Base-by-base conservation (phyloP, 140 eudicot species). In the Erigeron philadelphicus region DNA sequence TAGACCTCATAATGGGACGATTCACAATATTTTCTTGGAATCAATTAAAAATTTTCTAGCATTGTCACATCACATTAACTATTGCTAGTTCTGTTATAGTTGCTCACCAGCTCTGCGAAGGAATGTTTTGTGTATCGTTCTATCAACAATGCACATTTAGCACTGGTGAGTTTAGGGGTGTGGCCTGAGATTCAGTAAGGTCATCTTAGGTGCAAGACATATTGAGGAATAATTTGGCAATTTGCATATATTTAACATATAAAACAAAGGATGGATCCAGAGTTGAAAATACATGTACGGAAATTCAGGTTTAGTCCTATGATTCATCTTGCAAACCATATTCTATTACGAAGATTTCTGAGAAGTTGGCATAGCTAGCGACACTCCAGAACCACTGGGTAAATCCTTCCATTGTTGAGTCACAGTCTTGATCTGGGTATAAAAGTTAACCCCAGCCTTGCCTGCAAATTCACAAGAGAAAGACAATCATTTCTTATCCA, bases 401-500 rank as follows among this genome's bases (percentile, higher is more conserved):
- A 82, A 82, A 82, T 91, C 96, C 87, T 91, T 91, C 96, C 95
- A 88, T 71, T 91, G 95, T 66, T 91, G 92, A 46, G 96, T 85
- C 66, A 88, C 95, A 1, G 96, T 88, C 83, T 88, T 91, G 41
- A 91, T 85, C 81, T 91, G 92, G 7, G 97, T 91, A 77, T 61
- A 91, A 56, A 86, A 91, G 64, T 91, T 85, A 68, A 91, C 91
- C 68, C 97, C 97, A 16, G 96, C 96, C 80, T 88, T 91, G 74
- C 96, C 97, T 88, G 84, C 68, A 76, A 44, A 64, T 59, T 58
- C 55, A 56, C 25, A 46, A 65, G 11, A 16, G 31, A 67, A 50
- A 40, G 13, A 41, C 43, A 21, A 44, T 44, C 67, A 3, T 10
- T 9, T 49, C 1, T 18, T 19, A 18, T 8, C 53, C 12, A 5